Evolutionary conservation across 2,329 filamentous ascomycete genomes (phyloP).

Genomic region (Raffaelea albimanens): DNA sequence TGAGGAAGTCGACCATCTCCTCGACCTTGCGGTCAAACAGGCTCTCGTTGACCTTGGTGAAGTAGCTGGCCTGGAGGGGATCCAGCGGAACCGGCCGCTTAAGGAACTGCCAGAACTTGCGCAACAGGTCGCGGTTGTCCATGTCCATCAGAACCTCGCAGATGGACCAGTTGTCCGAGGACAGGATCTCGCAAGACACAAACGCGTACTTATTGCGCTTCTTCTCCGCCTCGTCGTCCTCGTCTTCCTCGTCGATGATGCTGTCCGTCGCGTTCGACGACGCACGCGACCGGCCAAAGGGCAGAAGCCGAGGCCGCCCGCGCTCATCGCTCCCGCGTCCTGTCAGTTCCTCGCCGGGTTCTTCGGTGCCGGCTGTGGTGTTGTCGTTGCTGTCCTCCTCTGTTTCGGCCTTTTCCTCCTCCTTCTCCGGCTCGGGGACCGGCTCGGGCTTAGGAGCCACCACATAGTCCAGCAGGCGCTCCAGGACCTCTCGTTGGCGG

Average conservation of each 20-base stretch:
- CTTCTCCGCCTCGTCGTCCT: conserved; percentile 76
- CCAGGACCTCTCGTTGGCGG: conserved; percentile 75
- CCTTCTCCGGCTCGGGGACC: conserved; percentile 39
- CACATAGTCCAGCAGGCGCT: conserved; percentile 84
- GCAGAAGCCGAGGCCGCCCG: conserved; percentile 29
- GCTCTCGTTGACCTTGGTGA: conserved; percentile 98
- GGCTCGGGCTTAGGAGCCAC: conserved; percentile 64
- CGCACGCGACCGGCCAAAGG: conserved; percentile 43
- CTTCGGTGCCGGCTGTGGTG: background rate
- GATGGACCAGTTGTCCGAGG: conserved; percentile 95
- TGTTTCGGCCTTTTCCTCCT: conserved; percentile 26
- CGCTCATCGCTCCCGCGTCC: conserved; percentile 19
- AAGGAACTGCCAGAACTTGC: conserved; percentile 86
- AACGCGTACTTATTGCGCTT: conserved; percentile 90
- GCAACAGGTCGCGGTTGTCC: conserved; percentile 60
- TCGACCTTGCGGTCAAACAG: conserved; percentile 96
- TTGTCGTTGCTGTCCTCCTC: background rate
- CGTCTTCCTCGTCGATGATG: conserved; percentile 51
- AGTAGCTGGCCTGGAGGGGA: conserved; percentile 90
- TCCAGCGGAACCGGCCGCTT: conserved; percentile 78
- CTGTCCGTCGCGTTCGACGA: conserved; percentile 41
- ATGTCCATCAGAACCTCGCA: conserved; percentile 77
- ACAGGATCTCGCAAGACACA: conserved; percentile 84
- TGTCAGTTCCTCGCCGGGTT: background rate
- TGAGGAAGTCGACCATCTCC: conserved; percentile 89